These are phyloP conservation scores for Aspergillus wentii DNA, from an alignment of 495 filamentous ascomycete genomes.

Conservation along the genomic window DNA sequence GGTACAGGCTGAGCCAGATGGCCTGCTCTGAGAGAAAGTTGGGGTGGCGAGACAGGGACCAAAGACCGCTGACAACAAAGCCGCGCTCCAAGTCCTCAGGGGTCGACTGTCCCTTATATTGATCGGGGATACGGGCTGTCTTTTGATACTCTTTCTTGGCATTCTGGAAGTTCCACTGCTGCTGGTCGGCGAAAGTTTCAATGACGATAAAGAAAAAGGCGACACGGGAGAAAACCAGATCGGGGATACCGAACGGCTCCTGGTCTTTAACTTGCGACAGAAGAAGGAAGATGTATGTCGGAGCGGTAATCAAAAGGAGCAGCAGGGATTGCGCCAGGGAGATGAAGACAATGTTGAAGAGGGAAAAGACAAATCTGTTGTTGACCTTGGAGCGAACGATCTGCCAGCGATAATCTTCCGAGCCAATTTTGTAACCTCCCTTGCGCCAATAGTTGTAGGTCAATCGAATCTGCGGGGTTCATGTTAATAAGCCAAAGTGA, in stretches of 20 bases:
- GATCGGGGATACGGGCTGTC: constrained; percentile 61
- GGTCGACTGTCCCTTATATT: constrained; percentile 36
- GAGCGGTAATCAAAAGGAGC: constrained; percentile 63
- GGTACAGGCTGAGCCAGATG: constrained; percentile 82
- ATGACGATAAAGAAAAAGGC: constrained; percentile 67
- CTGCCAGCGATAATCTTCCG: constrained; percentile 91
- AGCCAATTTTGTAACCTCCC: constrained; percentile 82
- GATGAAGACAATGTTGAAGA: constrained; percentile 88
- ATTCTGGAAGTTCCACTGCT: constrained; percentile 87
- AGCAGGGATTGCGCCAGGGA: constrained; percentile 74
- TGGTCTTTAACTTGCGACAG: constrained; percentile 35
- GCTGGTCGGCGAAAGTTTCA: constrained; percentile 81
- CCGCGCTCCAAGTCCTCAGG: constrained; percentile 85
- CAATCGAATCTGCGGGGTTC: constrained; percentile 54
- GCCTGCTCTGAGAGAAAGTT: constrained; percentile 92
- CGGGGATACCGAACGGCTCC: constrained; percentile 47
- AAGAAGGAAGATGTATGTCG: constrained; percentile 76
- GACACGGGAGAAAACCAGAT: constrained; percentile 62
- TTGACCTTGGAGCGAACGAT: constrained; percentile 47
- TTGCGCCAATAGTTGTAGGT: constrained; percentile 98
- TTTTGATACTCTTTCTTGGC: constrained; percentile 73
- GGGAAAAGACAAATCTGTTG: constrained; percentile 59
- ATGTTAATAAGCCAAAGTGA: neutral
- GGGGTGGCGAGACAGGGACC: constrained; percentile 82
- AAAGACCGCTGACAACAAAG: constrained; percentile 82